Percentiles rank a stretch among this genome's conserved stretches.
phyloP scores from a whole-genome alignment of 1,284 basidiomycete genomes.

The Austroboletus niveus region DNA sequence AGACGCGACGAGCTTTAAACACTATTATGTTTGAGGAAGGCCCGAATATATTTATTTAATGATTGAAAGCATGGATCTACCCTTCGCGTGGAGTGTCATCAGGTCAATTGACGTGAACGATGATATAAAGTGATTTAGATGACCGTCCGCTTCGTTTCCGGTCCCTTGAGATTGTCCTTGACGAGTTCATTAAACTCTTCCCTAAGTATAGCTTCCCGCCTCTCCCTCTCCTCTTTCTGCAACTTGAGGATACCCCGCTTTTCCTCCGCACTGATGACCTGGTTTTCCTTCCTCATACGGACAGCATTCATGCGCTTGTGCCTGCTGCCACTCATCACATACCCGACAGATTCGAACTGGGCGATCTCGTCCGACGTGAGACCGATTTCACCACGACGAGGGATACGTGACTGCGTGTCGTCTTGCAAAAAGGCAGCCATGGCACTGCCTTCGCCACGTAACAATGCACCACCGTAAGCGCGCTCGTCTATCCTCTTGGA shows the following conservation, averaged over 20 bases:
- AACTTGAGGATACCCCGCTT: constrained; percentile 91
- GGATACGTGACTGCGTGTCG: constrained; percentile 87
- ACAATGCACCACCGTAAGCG: constrained; percentile 80
- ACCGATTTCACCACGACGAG: constrained; percentile 97
- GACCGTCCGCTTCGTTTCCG: constrained; percentile 22
- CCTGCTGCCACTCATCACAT: constrained; percentile 96
- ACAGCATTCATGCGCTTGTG: constrained; percentile 97
- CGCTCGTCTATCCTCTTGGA: constrained; percentile 69
- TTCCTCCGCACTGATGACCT: constrained; percentile 97
- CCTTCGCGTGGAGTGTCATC: no score
- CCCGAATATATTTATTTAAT: no score
- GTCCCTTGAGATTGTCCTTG: constrained; percentile 63
- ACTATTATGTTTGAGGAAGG: not conserved
- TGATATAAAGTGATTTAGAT: not conserved
- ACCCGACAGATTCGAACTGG: constrained; percentile 85
- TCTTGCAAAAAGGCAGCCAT: constrained; percentile 96
- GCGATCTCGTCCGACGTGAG: constrained; percentile 86
- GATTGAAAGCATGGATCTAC: no score
- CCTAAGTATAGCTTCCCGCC: constrained; percentile 79
- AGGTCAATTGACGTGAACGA: not conserved
- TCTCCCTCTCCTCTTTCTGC: constrained; percentile 89
- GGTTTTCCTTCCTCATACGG: constrained; percentile 97
- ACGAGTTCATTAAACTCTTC: constrained; percentile 84
- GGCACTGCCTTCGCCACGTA: constrained; percentile 93
- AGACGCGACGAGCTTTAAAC: constrained; percentile 40